Evolutionary conservation across 2,329 filamentous ascomycete species (phyloP), one percentile per base, ranked within the genome.

Genomic region (Tothia fuscella): DNA sequence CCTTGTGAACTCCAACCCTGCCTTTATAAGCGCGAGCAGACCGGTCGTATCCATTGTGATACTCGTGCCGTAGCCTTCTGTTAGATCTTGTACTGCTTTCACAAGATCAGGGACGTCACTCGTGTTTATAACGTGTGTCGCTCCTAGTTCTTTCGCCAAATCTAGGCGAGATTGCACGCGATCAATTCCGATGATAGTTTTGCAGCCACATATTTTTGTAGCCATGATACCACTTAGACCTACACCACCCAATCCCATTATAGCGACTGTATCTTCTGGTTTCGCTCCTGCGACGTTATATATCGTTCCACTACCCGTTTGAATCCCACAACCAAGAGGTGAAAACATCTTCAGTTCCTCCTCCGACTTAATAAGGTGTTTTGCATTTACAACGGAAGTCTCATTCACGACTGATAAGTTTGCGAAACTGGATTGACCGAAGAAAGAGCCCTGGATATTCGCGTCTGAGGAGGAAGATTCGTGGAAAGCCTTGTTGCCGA

Each of bases 11-110:
- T 64, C 56, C 2, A 71, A 46, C 2, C 59, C 62, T 3, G 63
- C 63, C 6, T 63, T 54, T 13, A 72, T 53, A 43, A 71, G 46
- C 29, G 60, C 44, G 28, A 61, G 54, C 1, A 61, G 60, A 0
- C 67, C 71, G 1, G 67, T 72, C 0, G 69, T 72, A 41, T 74
- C 71, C 38, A 74, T 58, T 4, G 59, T 60, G 25, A 71, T 55
- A 2, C 61, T 65, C 0, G 65, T 58, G 0, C 70, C 69, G 1
- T 49, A 46, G 14, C 55, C 58, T 3, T 57, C 55, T 0, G 57
- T 56, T 3, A 63, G 47, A 5, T 57, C 56, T 14, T 53, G 49
- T 14, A 68, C 53, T 3, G 57, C 58, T 25, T 58, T 52, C 0
- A 50, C 52, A 2, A 68, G 48, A 35, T n/a, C 36, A 41, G 17